phyloP scores from a whole-genome alignment of 2,329 filamentous ascomycete genomes.

The Penicillium italicum region DNA sequence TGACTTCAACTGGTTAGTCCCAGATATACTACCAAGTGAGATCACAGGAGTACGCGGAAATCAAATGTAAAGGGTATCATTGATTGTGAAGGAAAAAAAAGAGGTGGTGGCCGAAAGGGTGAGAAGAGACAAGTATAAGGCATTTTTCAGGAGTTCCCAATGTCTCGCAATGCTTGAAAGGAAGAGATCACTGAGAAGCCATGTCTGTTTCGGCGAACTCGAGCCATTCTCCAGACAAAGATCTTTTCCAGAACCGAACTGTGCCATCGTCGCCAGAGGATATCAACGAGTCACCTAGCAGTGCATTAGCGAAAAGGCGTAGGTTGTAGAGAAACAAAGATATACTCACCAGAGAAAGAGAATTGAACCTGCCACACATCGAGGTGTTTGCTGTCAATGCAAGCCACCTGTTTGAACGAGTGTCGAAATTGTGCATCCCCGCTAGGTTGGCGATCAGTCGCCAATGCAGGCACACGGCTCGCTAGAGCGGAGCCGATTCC shows the following conservation, averaged over 20 bases:
- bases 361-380: conserved; percentile 47
- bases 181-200: conserved; percentile 28
- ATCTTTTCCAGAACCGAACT: conserved; percentile 45
- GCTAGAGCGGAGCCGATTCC: conserved; percentile 44
- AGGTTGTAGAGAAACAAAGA: background rate
- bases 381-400: conserved; percentile 44
- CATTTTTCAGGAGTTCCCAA: background rate
- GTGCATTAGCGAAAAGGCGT: background rate
- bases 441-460: conserved; percentile 31
- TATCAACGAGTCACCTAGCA: conserved; percentile 42
- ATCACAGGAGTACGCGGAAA: background rate
- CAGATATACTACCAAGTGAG: background rate
- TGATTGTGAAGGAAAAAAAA: conserved; percentile 7
- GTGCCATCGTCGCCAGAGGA: conserved; percentile 43
- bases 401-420: conserved; percentile 42
- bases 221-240: conserved; percentile 44
- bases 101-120: background rate
- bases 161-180: background rate
- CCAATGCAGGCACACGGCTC: conserved; percentile 31
- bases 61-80: conserved; percentile 23
- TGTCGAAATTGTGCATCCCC: conserved; percentile 42
- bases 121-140: background rate
- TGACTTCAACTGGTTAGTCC: background rate
- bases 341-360: conserved; percentile 40
- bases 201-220: conserved; percentile 44